Percentiles rank a stretch among this genome's conserved stretches.
Conservation (phyloP, 2,329 filamentous ascomycete species). For the Geosmithia morbida region DNA sequence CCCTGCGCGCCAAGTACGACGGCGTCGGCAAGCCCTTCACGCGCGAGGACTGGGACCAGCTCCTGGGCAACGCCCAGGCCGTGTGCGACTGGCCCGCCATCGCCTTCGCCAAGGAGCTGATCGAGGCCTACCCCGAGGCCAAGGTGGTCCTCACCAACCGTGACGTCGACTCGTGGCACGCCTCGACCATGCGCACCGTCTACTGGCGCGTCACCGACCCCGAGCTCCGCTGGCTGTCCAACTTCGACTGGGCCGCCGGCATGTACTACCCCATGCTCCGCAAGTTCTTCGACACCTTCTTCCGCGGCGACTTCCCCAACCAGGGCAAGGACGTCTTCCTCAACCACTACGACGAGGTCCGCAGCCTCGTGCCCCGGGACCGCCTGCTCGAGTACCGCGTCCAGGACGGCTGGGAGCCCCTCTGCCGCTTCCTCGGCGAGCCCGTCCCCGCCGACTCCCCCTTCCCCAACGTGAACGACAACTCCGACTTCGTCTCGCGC, state of each 20-base stretch:
- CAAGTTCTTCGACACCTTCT: constrained; percentile 56
- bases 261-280: constrained; percentile 58
- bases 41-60: constrained; percentile 53
- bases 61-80: constrained; percentile 51
- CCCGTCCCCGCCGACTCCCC: constrained; percentile 14
- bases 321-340: constrained; percentile 48
- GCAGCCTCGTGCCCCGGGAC: constrained; percentile 14
- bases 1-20: constrained; percentile 38
- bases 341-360: constrained; percentile 19
- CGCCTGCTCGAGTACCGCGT: constrained; percentile 18
- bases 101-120: constrained; percentile 54
- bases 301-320: constrained; percentile 51
- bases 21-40: constrained; percentile 30
- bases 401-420: constrained; percentile 20
- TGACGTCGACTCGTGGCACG: constrained; percentile 49
- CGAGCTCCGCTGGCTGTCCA: constrained; percentile 26
- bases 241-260: constrained; percentile 45
- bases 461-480: constrained; percentile 22
- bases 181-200: constrained; percentile 51
- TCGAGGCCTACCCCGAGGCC: constrained; percentile 57
- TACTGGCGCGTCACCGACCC: constrained; percentile 52
- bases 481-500: constrained; percentile 17
- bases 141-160: constrained; percentile 56
- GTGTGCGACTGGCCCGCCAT: constrained; percentile 57
- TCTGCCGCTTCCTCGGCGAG: constrained; percentile 11